Evolutionary conservation across 1,284 basidiomycete genomes (phyloP).

Genomic region (Trichosporon sp.): DNA sequence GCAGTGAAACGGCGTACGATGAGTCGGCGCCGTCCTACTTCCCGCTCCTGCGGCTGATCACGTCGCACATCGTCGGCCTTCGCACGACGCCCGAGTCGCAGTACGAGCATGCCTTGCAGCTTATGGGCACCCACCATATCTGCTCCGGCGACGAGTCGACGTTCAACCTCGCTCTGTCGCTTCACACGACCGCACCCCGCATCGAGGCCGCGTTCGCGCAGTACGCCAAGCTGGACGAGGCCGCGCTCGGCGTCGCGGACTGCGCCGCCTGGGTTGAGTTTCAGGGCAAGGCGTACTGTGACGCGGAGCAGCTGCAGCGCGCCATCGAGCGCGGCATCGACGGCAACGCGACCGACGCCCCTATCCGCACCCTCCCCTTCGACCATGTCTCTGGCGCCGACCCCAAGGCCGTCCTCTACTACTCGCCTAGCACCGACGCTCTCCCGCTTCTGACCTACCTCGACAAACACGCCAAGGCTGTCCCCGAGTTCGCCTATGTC

Average conservation of each 20-base stretch:
- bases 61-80: conserved; percentile 48
- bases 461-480: conserved; percentile 51
- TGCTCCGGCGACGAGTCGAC: conserved; percentile 42
- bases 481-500: conserved; percentile 63
- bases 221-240: conserved; percentile 54
- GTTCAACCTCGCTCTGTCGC: conserved; percentile 50
- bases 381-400: conserved; percentile 62
- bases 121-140: conserved; percentile 29
- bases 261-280: conserved; percentile 86
- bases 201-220: conserved; percentile 44
- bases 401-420: conserved; percentile 64
- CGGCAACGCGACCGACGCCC: conserved; percentile 39
- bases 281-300: conserved; percentile 72
- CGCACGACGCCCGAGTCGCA: conserved; percentile 24
- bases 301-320: conserved; percentile 59
- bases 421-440: conserved; percentile 58
- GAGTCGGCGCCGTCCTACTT: conserved; percentile 67
- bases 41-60: conserved; percentile 62
- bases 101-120: conserved; percentile 27
- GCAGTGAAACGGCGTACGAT: conserved; percentile 60
- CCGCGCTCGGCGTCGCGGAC: conserved; percentile 53
- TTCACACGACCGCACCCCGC: conserved; percentile 41
- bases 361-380: conserved; percentile 58
- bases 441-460: conserved; percentile 62
- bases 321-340: conserved; percentile 58